Evolutionary conservation across 306 rosid species (phyloP), one percentile per base, ranked within the genome.

Genomic region (Acacia confusa): DNA sequence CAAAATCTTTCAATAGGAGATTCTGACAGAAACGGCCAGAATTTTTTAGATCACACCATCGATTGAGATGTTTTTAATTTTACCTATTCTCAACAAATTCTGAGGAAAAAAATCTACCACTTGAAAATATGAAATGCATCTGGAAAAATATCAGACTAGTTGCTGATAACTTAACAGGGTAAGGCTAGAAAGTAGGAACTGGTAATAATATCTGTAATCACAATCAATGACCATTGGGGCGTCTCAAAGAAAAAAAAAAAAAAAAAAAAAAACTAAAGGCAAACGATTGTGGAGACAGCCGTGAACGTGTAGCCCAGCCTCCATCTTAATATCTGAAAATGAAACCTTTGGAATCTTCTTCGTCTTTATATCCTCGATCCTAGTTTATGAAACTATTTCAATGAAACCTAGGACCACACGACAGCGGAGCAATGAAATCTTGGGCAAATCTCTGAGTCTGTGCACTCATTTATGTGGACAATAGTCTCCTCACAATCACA

Each of bases 1-100:
- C 13, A 65, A 72, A 40, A 84, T 64, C 70, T 53, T n/a, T n/a
- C 52, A 80, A 52, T 7, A 80, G 53, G 58, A 77, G 58, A 41
- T 76, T 67, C 30, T 71, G 38, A 74, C 48, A 44, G 28, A 6
- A 3, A 66, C 28, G 72, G 61, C 52, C 20, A 15, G 80, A 58
- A 47, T 28, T 9, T 73, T 73, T 44, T 6, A 73, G 32, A 44
- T 70, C 70, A 78, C 30, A 44, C n/a, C 75, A 73, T 61, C 38
- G 34, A 52, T 32, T 61, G 14, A 16, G 70, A 40, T 65, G 61
- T 40, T 75, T 52, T 6, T 1, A 16, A 47, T 52, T 20, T 44
- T 52, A 14, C 82, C 16, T 60, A 68, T 55, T 74, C 72, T 34
- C 60, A 78, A 53, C 76, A 27, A 43, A 73, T 7, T 55, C 9